Evolutionary conservation across 2,329 filamentous ascomycete species (phyloP), one percentile per base, ranked within the genome.

Genomic region (Colletotrichum sansevieriae): DNA sequence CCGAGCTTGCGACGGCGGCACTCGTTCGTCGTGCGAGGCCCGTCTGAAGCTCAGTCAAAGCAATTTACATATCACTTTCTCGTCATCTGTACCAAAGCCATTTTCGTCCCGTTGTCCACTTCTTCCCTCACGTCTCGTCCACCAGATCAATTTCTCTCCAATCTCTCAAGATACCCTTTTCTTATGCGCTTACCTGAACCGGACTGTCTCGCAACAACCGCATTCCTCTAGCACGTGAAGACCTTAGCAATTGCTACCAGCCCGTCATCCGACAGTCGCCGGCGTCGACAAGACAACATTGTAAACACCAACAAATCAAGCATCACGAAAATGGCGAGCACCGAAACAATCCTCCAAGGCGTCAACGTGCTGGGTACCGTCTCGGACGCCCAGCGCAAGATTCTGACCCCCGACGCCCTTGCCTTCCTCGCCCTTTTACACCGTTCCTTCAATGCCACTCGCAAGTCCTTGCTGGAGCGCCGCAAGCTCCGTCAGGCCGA

Each of bases 341-440:
- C 88, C 77, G 92, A 97, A 65, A 83, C 87, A 72, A 92, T 97
- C 78, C 70, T 71, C 22, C 64, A 71, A 29, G 70, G 67, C 44
- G 67, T 70, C 56, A 68, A 68, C n/a, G 67, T 98, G 85, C 90
- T 94, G 76, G 95, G 94, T 77, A 82, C 88, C 71, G 84, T 98
- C 78, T 90, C 90, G 76, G 90, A 95, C 68, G 84, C 91, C 74
- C 91, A 95, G 80, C 90, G 90, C 83, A 95, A 97, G 87, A 97
- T 99, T 79, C 88, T 98, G 73, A 97, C 90, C 71, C 95, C 94
- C 75, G 89, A 97, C 73, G 95, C 95, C 64, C 90, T 93, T 72
- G 92, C 94, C 71, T 99, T 98, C 86, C 89, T 99, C 70, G 93
- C 95, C 43, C 91, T 98, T 72, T 89, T 99, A 76, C 96, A 99